A percentile compares a stretch with the other conserved stretches of the same genome.
Evolutionary conservation across 106 monocot genomes (phyloP).

Genomic region (Allium sativum): DNA sequence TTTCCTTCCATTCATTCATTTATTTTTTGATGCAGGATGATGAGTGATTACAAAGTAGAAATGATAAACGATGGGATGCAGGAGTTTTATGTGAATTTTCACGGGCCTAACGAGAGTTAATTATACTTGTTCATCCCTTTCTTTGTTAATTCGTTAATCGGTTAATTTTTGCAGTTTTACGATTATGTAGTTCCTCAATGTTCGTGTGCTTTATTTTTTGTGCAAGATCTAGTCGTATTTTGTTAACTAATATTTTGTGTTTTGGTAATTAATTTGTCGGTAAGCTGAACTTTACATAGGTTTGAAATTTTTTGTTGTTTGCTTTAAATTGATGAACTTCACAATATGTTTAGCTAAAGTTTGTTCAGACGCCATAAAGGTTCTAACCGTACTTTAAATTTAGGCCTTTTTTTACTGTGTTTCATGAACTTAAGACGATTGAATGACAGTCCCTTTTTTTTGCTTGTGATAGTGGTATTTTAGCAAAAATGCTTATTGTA

Average conservation of each 20-base stretch:
- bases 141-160: constrained; percentile 2
- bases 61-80: constrained; percentile 97
- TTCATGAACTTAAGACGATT: neutral
- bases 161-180: neutral
- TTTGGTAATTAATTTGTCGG: neutral
- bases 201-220: neutral
- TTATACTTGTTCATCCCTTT: neutral
- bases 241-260: neutral
- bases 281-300: neutral
- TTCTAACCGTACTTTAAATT: neutral
- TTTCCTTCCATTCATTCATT: constrained; percentile 1
- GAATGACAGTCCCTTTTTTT: no score
- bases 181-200: neutral
- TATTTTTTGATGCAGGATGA: constrained; percentile 55
- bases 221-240: neutral
- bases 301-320: neutral
- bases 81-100: constrained; percentile 84
- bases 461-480: no score
- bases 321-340: neutral
- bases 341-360: neutral
- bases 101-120: constrained; percentile 82
- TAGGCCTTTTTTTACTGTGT: neutral
- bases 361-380: neutral
- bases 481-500: neutral
- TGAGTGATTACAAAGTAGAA: constrained; percentile 99